A percentile compares a stretch with the other conserved stretches of the same genome.
Evolutionary conservation across 495 filamentous ascomycete species (phyloP).

Genomic region (Clavariopsis aquatica): DNA sequence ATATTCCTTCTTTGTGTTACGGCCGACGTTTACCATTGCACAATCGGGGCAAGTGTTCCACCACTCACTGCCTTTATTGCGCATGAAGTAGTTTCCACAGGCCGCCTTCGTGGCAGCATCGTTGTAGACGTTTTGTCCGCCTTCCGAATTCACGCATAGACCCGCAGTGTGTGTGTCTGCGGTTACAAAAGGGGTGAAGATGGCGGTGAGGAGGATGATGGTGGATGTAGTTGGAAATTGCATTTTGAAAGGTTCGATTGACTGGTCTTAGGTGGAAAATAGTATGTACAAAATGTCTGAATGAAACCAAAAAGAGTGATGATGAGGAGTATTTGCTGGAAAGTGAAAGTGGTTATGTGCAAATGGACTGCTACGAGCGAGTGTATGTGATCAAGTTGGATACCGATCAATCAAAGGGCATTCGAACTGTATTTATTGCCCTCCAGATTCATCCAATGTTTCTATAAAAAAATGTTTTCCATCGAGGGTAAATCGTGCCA

Average conservation of each 20-base stretch:
- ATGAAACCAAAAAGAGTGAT: too few species aligned
- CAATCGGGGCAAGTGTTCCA: conserved; percentile 13
- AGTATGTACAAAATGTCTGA: too few species aligned
- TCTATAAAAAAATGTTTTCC: neutral
- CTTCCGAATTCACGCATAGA: conserved; percentile 5
- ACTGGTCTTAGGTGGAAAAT: too few species aligned
- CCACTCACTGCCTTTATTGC: conserved; percentile 2
- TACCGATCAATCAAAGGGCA: neutral
- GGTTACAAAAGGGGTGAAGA: neutral
- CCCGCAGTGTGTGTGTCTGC: neutral
- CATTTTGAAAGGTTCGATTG: too few species aligned
- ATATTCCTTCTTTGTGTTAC: neutral
- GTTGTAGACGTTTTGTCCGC: conserved; percentile 12
- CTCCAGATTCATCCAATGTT: neutral
- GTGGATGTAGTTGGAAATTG: neutral
- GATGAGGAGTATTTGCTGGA: neutral
- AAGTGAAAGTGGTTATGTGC: neutral
- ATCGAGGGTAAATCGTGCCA: neutral
- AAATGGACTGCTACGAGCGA: neutral
- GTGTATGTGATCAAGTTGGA: neutral
- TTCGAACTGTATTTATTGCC: neutral
- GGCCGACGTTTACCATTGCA: neutral
- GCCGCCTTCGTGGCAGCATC: neutral
- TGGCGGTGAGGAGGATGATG: neutral
- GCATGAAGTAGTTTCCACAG: conserved; percentile 3